Conservation (phyloP, 257 asterid species). For the Paraleonurus japonicus region DNA sequence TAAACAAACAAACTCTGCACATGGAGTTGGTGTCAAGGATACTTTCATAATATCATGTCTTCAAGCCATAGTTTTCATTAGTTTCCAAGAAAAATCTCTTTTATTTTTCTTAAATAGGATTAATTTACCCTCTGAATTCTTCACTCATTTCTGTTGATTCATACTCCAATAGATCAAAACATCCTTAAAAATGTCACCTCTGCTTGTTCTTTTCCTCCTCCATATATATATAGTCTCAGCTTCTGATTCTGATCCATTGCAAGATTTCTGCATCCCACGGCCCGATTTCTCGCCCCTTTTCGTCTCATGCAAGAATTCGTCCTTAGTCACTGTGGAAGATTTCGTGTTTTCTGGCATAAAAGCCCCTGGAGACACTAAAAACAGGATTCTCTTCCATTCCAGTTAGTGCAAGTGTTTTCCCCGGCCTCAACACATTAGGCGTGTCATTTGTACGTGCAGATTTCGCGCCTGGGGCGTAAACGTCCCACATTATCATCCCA, state of each 20-base stretch:
- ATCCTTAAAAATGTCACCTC: slow-evolving; percentile 28
- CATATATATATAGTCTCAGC: slow-evolving; percentile 28
- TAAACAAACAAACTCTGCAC: slow-evolving; percentile 8
- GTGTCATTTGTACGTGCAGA: slow-evolving; percentile 75
- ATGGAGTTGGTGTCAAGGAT: slow-evolving; percentile 15
- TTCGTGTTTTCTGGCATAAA: slow-evolving; percentile 56
- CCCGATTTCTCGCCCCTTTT: slow-evolving; percentile 50
- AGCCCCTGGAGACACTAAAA: slow-evolving; percentile 32
- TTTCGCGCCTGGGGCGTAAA: slow-evolving; percentile 62
- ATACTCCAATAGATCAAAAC: slow-evolving; percentile 23
- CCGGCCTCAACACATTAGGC: slow-evolving; percentile 75
- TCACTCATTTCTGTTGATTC: slow-evolving; percentile 19
- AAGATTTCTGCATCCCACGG: slow-evolving; percentile 71
- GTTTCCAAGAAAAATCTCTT: not conserved
- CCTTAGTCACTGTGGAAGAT: slow-evolving; percentile 58
- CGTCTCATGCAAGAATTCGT: slow-evolving; percentile 69
- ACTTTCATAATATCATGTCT: not conserved
- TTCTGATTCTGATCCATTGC: slow-evolving; percentile 70
- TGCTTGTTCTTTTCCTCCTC: slow-evolving; percentile 32
- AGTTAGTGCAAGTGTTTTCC: slow-evolving; percentile 54
- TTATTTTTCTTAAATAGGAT: not conserved
- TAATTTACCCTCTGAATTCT: not conserved
- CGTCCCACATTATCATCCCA: slow-evolving; percentile 74
- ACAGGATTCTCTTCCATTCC: slow-evolving; percentile 67
- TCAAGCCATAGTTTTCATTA: not conserved